Evolutionary conservation across 2,329 filamentous ascomycete genomes (phyloP), one percentile per base, ranked within the genome.

Genomic region (Colletotrichum noveboracense): DNA sequence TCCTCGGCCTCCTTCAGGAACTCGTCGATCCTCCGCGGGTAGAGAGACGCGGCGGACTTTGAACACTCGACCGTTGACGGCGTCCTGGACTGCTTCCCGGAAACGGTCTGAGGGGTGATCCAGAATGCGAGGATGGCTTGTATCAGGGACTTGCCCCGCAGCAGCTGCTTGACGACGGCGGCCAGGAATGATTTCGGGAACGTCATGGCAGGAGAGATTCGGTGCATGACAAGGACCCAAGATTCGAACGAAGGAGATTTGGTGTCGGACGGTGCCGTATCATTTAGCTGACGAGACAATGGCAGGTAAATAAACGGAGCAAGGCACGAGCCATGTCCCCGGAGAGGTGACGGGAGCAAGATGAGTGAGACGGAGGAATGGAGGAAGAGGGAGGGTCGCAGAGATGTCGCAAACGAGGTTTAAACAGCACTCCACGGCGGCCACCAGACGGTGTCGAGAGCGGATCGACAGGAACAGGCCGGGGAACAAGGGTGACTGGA

Each of bases 131-230:
- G 82, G 34, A 93, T 84, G 66, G 90, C 89, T 80, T 91, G 88
- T 75, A 93, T 82, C 76, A 93, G 84, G 66, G 90, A 91, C 84
- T 90, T 92, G 79, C 91, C 91, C 67, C 88, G 87, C 66, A 91
- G 84, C 71, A 93, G 86, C 79, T 89, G 91, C 84, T 88, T 91
- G 81, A 92, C 79, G 70, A 89, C 83, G 75, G 89, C 90, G 78
- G 89, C 86, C 76, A 90, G 79, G 79, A 93, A 84, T 64, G 87
- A 87, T 83, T 88, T 89, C 78, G 87, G 89, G 79, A 93, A 84
- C 66, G 86, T 85, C 91, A 93, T 93, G 82, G 88, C 86, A 86
- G 86, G 86, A 87, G 87, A 84, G 87, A 91, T 84, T 79, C 87
- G 84, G 84, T 85, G 87, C 88, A 88, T 87, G 83, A 84, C 83